These are phyloP conservation scores for Fusarium fujikuroi DNA, from an alignment of 2,329 filamentous ascomycete species.

Conservation along the genomic window DNA sequence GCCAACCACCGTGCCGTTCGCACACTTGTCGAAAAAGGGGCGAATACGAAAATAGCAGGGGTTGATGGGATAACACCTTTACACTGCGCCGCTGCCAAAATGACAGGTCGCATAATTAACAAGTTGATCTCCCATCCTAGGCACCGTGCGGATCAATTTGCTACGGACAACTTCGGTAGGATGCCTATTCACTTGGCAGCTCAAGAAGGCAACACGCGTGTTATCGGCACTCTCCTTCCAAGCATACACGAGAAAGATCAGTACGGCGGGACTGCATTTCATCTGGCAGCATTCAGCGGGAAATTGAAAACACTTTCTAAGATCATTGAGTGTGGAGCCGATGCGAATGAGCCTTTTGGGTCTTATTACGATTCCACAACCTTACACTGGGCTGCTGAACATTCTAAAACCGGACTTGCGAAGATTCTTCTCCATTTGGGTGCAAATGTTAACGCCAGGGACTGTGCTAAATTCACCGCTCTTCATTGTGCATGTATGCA, in stretches of 20 bases:
- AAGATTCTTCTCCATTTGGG: too few relatives aligned
- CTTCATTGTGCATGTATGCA: neutral
- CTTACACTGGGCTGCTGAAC: neutral
- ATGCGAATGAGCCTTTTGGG: accelerated
- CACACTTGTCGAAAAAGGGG: accelerated
- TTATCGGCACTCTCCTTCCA: accelerated
- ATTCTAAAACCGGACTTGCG: too few relatives aligned
- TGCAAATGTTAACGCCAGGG: neutral
- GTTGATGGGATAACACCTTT: neutral
- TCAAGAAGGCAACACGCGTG: accelerated
- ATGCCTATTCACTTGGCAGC: neutral
- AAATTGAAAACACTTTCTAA: neutral
- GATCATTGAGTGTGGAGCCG: neutral
- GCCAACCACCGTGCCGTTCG: accelerated
- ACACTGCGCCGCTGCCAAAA: neutral
- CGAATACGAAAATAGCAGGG: neutral
- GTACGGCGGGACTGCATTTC: accelerated
- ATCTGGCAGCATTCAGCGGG: neutral
- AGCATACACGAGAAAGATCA: neutral
- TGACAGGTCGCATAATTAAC: too few relatives aligned
- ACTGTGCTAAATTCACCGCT: too few relatives aligned
- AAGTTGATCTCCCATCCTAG: neutral
- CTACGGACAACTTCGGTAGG: neutral
- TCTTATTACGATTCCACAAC: neutral
- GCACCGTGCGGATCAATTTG: neutral